Conservation (phyloP, 352 stramenopile species). For the Blastocystis sp. region DNA sequence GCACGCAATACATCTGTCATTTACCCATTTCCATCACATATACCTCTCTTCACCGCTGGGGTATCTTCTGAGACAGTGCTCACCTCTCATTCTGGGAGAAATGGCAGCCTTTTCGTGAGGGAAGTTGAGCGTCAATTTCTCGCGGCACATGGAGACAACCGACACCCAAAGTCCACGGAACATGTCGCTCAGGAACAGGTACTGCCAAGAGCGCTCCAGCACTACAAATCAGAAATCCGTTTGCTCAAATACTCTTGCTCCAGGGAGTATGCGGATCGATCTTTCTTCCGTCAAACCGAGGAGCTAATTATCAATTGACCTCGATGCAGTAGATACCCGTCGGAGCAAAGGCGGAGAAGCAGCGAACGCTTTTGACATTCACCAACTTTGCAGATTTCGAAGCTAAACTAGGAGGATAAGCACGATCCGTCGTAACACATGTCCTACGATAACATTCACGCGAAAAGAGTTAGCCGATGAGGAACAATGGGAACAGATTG, state of each 20-base stretch:
- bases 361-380: slow-evolving; percentile 50
- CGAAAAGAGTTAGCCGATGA: no score
- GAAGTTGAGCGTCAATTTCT: slow-evolving; percentile 96
- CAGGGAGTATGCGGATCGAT: slow-evolving; percentile 57
- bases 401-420: neutral
- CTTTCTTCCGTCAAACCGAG: slow-evolving; percentile 47
- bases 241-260: slow-evolving; percentile 56
- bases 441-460: slow-evolving; percentile 46
- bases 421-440: no score
- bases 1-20: slow-evolving; percentile 88
- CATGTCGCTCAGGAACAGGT: slow-evolving; percentile 79
- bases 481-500: no score
- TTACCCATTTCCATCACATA: slow-evolving; percentile 27
- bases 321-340: neutral
- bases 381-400: slow-evolving; percentile 51
- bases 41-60: slow-evolving; percentile 92
- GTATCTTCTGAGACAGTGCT: slow-evolving; percentile 93
- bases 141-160: slow-evolving; percentile 63
- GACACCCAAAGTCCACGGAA: slow-evolving; percentile 71
- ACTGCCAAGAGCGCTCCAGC: slow-evolving; percentile 41
- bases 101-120: slow-evolving; percentile 91
- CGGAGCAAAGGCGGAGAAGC: slow-evolving; percentile 49
- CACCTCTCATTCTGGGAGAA: slow-evolving; percentile 89
- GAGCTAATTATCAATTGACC: neutral
- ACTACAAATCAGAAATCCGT: neutral